Percentiles rank a stretch among this genome's conserved stretches.
Evolutionary conservation across 2,329 filamentous ascomycete species (phyloP).

Genomic region (Diaporthe vexans): DNA sequence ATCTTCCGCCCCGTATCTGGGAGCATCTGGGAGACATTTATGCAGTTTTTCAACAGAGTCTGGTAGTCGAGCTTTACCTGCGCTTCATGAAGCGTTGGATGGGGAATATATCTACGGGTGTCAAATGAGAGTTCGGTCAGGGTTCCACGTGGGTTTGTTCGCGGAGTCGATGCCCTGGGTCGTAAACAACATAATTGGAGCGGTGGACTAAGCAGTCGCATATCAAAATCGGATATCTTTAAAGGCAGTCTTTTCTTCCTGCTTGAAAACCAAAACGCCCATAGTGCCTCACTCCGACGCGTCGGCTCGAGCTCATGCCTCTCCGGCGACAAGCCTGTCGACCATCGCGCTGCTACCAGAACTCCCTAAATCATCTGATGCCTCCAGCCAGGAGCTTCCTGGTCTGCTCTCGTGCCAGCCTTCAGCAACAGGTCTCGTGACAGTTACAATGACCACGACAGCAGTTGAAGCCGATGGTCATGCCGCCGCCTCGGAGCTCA

Average conservation of each 20-base stretch:
- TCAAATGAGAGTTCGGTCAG: not conserved
- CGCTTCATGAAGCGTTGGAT: not conserved
- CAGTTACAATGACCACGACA: constrained; percentile 22
- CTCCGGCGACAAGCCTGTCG: too few relatives aligned
- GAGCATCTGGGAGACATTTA: constrained; percentile 20
- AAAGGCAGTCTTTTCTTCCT: constrained; percentile 1
- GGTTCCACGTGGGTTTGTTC: not conserved
- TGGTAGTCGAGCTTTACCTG: not conserved
- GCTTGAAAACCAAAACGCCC: not conserved
- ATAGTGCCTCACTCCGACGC: not conserved
- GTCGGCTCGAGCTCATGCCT: not conserved
- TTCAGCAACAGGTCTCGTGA: constrained; percentile 24
- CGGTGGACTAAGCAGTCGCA: not conserved
- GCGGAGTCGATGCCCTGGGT: not conserved
- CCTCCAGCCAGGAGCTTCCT: not conserved
- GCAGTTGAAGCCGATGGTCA: constrained; percentile 32
- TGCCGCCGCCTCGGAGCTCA: constrained; percentile 22
- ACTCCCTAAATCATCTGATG: not conserved
- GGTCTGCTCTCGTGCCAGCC: not conserved
- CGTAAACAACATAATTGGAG: not conserved
- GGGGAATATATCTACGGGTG: not conserved
- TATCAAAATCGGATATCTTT: constrained; percentile 14
- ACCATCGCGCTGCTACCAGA: not conserved
- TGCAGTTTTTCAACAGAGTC: not conserved
- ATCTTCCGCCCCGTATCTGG: constrained; percentile 16